A percentile compares a stretch with the other conserved stretches of the same genome.
phyloP scores from a whole-genome alignment of 2,329 filamentous ascomycete species.

The Colletotrichum tofieldiae region DNA sequence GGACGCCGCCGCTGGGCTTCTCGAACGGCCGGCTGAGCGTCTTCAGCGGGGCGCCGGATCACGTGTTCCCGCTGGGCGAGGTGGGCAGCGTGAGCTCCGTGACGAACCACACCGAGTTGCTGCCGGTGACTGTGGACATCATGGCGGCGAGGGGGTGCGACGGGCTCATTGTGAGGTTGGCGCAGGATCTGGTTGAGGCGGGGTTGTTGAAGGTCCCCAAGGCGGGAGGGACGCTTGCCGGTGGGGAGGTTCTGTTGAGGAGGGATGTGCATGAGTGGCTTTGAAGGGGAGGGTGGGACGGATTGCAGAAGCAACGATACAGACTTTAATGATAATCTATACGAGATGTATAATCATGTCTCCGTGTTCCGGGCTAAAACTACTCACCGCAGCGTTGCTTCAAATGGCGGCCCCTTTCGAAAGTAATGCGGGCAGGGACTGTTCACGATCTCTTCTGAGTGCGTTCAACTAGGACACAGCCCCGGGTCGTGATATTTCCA shows the following conservation, averaged over 20 bases:
- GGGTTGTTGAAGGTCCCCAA: conserved; percentile 64
- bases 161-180: conserved; percentile 69
- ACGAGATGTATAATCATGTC: not conserved
- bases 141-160: conserved; percentile 74
- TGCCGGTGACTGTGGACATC: conserved; percentile 72
- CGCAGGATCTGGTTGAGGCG: conserved; percentile 64
- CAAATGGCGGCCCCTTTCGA: not conserved
- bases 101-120: conserved; percentile 61
- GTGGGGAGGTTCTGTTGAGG: conserved; percentile 47
- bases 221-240: conserved; percentile 55
- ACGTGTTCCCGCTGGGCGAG: conserved; percentile 60
- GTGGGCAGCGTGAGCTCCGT: conserved; percentile 53
- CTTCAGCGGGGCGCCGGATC: conserved; percentile 58
- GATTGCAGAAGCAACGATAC: too few species aligned
- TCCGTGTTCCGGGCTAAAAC: not conserved
- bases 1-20: conserved; percentile 65
- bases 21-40: conserved; percentile 53
- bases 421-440: not conserved
- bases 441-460: not conserved
- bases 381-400: not conserved
- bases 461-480: not conserved
- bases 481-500: not conserved
- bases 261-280: conserved; percentile 38
- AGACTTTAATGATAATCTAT: not conserved
- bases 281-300: not conserved